Base-by-base conservation (phyloP, 352 stramenopile species). In the Globisporangium heterothallicum region DNA sequence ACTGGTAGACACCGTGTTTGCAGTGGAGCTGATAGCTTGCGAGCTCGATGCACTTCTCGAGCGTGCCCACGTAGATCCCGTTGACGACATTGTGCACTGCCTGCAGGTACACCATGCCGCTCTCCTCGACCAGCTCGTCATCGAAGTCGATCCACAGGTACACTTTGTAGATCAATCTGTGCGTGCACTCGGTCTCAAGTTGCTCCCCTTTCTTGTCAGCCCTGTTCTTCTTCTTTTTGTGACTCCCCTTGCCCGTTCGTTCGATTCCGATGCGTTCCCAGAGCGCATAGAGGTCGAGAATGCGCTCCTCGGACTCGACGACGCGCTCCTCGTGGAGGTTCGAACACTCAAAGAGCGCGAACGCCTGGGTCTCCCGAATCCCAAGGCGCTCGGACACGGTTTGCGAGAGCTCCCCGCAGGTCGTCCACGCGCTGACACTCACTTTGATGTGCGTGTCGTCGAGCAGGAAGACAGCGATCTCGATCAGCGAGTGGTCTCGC, bases 261-360 rank as follows among this genome's bases (percentile, higher is more conserved):
- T 84, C 76, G 10, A 68, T 59, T 18, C 64, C 59, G 10, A 85
- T 68, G 29, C 82, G 66, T 42, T 91, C 71, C 83, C 83, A 94
- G 52, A 88, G 72, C 6, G 83, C 68, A 7, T 86, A 69, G 12
- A 92, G 50, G 55, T 92, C 83, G 32, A 92, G 56, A 21, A 94
- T 61, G 27, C 83, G 78, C 32, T 90, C 81, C 35, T 84, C 69
- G 7, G 68, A 45, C 6, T 87, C 74, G 3, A 88, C 53, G 6
- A 78, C 63, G 13, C 73, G 64, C 56, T 91, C 78, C 49, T 88
- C 72, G 4, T 63, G 68, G 3, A 65, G 53, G 19, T 56, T 59
- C 1, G 65, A 72, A 0, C 73, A 45, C 58, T 94, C 78, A 56
- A 88, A 87, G 19, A 92, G 59, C 13, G 67, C 63, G 26, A 87